Percentiles rank a stretch among this genome's conserved stretches.
phyloP scores from a whole-genome alignment of 768 basidiomycete species.

The Favolaschia claudopus region DNA sequence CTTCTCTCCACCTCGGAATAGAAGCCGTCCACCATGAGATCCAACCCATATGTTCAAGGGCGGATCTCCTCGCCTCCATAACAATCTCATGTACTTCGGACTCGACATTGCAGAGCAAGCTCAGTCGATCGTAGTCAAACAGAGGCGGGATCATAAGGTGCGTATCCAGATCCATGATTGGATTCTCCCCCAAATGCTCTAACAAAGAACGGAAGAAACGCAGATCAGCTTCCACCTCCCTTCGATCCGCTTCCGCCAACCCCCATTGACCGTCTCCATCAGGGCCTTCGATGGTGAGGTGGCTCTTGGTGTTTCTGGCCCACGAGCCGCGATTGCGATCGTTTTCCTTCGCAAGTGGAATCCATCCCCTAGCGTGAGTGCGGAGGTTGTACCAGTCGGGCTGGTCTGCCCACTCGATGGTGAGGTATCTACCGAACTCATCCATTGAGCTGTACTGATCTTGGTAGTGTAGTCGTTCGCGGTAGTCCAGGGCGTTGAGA shows the following conservation, averaged over 20 bases:
- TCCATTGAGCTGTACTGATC: neutral
- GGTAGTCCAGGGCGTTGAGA: neutral
- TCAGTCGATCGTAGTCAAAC: neutral
- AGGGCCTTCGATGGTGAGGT: neutral
- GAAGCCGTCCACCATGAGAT: neutral
- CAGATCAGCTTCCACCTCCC: neutral
- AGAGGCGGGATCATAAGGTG: neutral
- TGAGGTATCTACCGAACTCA: neutral
- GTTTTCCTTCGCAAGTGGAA: neutral
- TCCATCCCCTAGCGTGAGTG: neutral
- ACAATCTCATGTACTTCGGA: neutral
- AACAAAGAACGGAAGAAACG: neutral
- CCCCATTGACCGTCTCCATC: neutral
- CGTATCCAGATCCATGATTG: neutral
- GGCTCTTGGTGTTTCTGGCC: neutral
- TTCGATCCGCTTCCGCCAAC: neutral
- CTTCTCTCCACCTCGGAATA: neutral
- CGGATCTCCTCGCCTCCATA: neutral
- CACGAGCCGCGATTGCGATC: neutral
- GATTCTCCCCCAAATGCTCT: neutral
- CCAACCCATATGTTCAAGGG: neutral
- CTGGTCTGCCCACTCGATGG: neutral
- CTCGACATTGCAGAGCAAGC: neutral
- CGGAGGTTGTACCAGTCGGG: neutral
- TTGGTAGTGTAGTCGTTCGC: neutral